Base-by-base conservation (phyloP, 2,329 filamentous ascomycete genomes). In the Alternaria longipes region DNA sequence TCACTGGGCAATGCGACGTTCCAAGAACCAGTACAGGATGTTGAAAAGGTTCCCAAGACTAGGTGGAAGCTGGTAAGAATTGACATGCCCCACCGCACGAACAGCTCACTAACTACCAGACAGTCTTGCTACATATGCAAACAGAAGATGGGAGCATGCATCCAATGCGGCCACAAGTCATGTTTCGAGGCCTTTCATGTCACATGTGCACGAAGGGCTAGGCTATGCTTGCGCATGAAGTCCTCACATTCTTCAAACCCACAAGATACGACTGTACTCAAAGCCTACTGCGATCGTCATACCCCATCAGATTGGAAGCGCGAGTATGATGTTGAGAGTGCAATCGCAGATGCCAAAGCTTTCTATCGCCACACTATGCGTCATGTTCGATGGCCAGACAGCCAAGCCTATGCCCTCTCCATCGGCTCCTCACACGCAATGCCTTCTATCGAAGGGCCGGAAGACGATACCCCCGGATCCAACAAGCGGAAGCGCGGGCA, bases 101-200 rank as follows among this genome's bases (percentile, higher is more conserved):
- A 11, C 4, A 24, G 6, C 9, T 44, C 45, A 26, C 68, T 78
- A 54, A 78, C 56, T 8, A 24, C 34, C 1, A 1, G 14, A 22
- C 60, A 84, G 74, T 90, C 87, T 41, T 99, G 95, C 81, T 99
- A 99, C 78, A 96, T 99, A 59, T 99, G 95, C 81, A 91, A 93
- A 67, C 95, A 99, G 80, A 91, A 90, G 71, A 99, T 99, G 95
- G 95, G 95, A 22, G 94, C 95, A 41, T 98, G 94, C 79, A 97
- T 99, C 62, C 95, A 99, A 79, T 99, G 95, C 79, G 93, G 94
- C 62, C 97, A 98, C 82, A 98, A 97, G 80, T 92, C 91, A 63
- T 99, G 95, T 79, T 99, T 97, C 75, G 90, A 94, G 74, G 95
- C 95, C 8, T 99, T 99, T 78, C 95, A 99, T 79, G 93, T 97